Base-by-base conservation (phyloP, 768 basidiomycete genomes). In the Mycena pura region DNA sequence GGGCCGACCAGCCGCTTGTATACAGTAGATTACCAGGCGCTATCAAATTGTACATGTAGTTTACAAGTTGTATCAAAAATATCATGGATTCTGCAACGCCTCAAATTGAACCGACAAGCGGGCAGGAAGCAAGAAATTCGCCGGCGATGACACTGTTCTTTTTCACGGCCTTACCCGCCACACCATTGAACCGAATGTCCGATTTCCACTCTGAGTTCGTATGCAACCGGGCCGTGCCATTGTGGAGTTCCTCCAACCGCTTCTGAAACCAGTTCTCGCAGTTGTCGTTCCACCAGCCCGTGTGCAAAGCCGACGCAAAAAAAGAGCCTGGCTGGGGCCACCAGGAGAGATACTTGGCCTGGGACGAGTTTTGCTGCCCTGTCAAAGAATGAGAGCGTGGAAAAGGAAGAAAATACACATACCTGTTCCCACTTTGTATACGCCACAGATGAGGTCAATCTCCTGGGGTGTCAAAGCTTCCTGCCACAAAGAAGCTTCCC, bases 201-300 rank as follows among this genome's bases (percentile, higher is more conserved):
- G 28, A 44, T 29, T 60, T 60, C 58, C 58, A 60, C 46, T 60
- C 41, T 2, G 50, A 5, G 27, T 52, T 52, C 13, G 48, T 52
- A 14, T 22, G 28, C 29, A 60, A 43, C 49, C 28, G 45, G 1
- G 19, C 58, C 24, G 13, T 3, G 10, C 8, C 25, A 4, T 8
- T 52, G 31, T 52, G 32, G 2, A 60, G 52, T n/a, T 60, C 51
- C 50, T 41, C 47, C 59, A 40, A 32, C 32, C 59, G 28, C 36
- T 60, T 60, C 19, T 46, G 44, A 24, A 63, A 63, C 62, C 56
- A 63, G 3, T 48, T 36, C 56, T 58, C 62, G 11, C 55, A 63
- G 22, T 56, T 58, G 11, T 41, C 36, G 27, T 52, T 52, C 62
- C 62, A 57, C 55, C 57, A 63, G 15, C 62, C 62, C 17, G 62